Base-by-base conservation (phyloP, 208 protist species). In the Crithidia bombi region DNA sequence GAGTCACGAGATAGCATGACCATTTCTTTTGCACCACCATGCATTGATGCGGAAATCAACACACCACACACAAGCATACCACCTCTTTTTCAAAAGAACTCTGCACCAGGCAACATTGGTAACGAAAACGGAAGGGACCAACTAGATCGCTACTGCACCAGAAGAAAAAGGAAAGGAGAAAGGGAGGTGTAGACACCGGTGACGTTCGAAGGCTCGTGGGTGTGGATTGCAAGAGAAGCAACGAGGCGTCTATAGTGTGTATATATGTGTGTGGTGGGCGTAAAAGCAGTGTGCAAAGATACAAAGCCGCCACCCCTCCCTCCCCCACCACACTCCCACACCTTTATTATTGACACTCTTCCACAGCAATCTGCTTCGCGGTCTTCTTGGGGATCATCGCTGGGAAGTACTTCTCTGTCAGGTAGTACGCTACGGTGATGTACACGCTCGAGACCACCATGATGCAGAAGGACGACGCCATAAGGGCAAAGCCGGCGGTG, bases 401-500 rank as follows among this genome's bases (percentile, higher is more conserved):
- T 0, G 79, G 74, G 62, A 84, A 87, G 65, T 86, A 86, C 39
- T 62, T 74, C 33, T 65, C 51, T 4, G 78, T 83, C 39, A 90
- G 73, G 36, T 82, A 26, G 47, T 81, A 78, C 26, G 73, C 67
- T 38, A 85, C 41, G 39, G 77, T 83, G 46, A 85, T 77, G 49
- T 70, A 35, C 43, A 50, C 41, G 38, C 73, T 74, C 39, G 79
- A 83, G 15, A 81, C 38, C 17, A 50, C 43, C 78, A 90, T 91
- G 33, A 83, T 7, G 46, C 75, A 79, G 57, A 89, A 81, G 26
- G 79, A 61, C 32, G 78, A 58, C 39, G 79, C 82, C 43, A 65
- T 69, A 5, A 91, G 67, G 9, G 66, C 85, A 71, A 91, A 94
- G 28, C 89, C 89, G 30, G 75, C 73, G 25, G 79, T 65, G 14